Evolutionary conservation across 208 protist species (phyloP).

Genomic region (Acanthamoeba sp.): DNA sequence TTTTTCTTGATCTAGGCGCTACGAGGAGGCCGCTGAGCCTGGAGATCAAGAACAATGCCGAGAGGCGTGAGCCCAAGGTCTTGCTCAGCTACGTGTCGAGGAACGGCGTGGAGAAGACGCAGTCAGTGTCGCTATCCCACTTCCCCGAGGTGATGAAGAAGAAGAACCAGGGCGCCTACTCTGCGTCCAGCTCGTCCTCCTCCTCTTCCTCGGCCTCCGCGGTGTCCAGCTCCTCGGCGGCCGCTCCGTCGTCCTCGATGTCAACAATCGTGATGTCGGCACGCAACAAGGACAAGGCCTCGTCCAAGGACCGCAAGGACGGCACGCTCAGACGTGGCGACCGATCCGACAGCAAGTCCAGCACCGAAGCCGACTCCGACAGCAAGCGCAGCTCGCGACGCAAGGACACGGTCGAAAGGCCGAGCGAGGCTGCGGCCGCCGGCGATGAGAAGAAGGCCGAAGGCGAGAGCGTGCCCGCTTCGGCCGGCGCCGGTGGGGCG

Average conservation of each 20-base stretch:
- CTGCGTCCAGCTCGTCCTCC: not conserved
- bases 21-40: not conserved
- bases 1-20: not conserved
- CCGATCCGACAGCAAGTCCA: not conserved
- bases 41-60: constrained; percentile 4
- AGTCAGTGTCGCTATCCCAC: constrained; percentile 39
- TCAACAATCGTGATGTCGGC: constrained; percentile 49
- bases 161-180: constrained; percentile 61
- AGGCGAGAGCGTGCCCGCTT: no score
- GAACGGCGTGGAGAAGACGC: not conserved
- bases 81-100: constrained; percentile 32
- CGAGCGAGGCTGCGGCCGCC: no score
- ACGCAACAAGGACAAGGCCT: not conserved
- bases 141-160: constrained; percentile 56
- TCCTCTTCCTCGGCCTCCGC: not conserved
- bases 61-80: constrained; percentile 27
- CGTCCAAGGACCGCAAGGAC: constrained; percentile 33
- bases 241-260: not conserved
- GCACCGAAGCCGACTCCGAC: no score
- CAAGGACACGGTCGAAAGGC: no score
- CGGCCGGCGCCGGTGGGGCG: no score
- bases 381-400: not conserved
- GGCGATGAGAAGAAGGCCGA: not conserved
- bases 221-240: not conserved
- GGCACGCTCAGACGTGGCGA: not conserved